phyloP scores from a whole-genome alignment of 768 basidiomycete genomes.

The Atractiella rhizophila region DNA sequence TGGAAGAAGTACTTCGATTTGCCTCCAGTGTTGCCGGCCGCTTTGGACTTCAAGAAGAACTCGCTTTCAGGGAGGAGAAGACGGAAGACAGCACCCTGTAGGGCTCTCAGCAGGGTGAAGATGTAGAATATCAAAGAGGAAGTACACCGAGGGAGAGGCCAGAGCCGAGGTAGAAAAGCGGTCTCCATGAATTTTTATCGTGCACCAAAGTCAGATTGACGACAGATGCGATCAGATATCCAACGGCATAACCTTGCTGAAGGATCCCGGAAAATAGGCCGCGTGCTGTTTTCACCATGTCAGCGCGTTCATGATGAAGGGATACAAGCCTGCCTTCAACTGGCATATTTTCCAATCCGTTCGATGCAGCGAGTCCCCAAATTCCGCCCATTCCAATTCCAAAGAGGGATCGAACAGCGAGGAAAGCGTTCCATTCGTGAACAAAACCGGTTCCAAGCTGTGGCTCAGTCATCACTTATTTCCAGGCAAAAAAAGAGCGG shows the following conservation, averaged over 20 bases:
- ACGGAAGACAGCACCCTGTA: conserved; percentile 31
- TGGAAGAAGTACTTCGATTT: conserved; percentile 36
- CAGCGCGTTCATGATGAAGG: conserved; percentile 8
- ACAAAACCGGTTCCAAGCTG: conserved; percentile 52
- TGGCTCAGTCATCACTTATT: conserved; percentile 21
- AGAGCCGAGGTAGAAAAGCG: conserved; percentile 54
- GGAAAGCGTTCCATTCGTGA: conserved; percentile 47
- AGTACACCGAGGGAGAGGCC: conserved; percentile 26
- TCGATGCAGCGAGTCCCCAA: conserved; percentile 2
- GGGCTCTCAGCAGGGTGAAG: background rate
- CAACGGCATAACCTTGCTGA: conserved; percentile 34
- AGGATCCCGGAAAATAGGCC: conserved; percentile 62
- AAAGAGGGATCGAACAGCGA: conserved; percentile 56
- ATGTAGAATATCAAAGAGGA: background rate
- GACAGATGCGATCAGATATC: conserved; percentile 52
- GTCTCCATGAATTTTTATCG: conserved; percentile 35
- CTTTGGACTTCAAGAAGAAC: conserved; percentile 29
- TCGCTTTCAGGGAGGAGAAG: conserved; percentile 48
- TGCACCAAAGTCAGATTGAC: conserved; percentile 41
- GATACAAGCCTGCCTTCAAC: background rate
- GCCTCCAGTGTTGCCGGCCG: conserved; percentile 16
- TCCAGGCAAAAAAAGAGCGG: background rate
- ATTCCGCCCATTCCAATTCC: conserved; percentile 20
- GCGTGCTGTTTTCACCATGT: conserved; percentile 30
- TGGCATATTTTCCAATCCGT: background rate